Evolutionary conservation across 164 flowering plant genomes (phyloP), one percentile per base, ranked within the genome.

Genomic region (Santalum album): DNA sequence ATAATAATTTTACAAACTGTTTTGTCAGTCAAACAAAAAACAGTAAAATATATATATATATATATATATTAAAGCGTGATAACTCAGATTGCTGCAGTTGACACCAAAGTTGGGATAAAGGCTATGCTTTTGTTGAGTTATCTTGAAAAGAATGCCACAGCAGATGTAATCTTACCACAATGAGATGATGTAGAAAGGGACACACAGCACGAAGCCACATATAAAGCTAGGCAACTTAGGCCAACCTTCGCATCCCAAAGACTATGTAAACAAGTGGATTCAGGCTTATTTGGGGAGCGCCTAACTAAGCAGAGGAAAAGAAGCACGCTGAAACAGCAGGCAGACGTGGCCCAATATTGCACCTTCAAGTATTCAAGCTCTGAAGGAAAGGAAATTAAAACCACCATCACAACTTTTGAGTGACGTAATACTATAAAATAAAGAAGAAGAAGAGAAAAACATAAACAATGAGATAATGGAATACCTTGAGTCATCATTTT

Each of bases 271-370:
- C 52, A 26, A 25, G 43, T 29, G 19, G 53, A 44, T 29, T 23
- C 24, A 1, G 32, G 19, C 16, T 54, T 56, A 29, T 61, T 36
- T 23, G 54, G 46, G 15, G 68, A 57, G 32, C 35, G 47, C 42
- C 46, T 40, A 53, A 72, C 23, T 21, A 62, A 51, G 60, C 53
- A 56, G 54, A 89, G 78, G 64, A 73, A 79, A 21, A 76, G 44
- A 51, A 92, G 82, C 67, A 86, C 79, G 25, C 78, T 53, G 59
- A 83, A 69, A 72, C 90, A 76, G 70, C 83, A 65, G 10, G 72
- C 69, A 55, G 73, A 73, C 2, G 84, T 63, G 25, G 78, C 81
- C 98, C 98, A 90, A 56, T 77, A 90, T 57, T 80, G 96, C 73
- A 84, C 24, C 24, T 72, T 75, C 58, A 79, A 58, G 71, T 79